phyloP scores from a whole-genome alignment of 345 rosid genomes.

The Eucalyptus marginata region DNA sequence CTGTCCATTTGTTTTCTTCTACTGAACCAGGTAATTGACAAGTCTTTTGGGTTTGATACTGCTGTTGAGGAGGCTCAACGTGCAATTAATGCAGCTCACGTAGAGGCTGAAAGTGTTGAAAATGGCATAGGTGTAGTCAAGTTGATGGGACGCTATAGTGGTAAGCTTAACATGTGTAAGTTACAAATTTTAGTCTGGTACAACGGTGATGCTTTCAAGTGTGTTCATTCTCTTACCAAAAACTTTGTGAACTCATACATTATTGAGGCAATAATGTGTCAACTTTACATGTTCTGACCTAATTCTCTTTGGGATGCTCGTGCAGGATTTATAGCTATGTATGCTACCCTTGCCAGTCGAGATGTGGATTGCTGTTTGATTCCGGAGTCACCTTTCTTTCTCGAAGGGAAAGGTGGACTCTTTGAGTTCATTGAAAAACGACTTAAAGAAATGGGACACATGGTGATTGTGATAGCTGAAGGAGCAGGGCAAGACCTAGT shows the following conservation, averaged over 20 bases:
- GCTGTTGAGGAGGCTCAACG: constrained; percentile 97
- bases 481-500: constrained; percentile 89
- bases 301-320: neutral
- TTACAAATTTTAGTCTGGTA: neutral
- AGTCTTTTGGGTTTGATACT: constrained; percentile 88
- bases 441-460: constrained; percentile 74
- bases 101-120: constrained; percentile 72
- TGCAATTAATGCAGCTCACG: constrained; percentile 92
- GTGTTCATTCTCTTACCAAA: neutral
- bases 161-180: constrained; percentile 19
- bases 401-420: constrained; percentile 84
- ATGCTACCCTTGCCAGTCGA: constrained; percentile 85
- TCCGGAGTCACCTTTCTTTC: constrained; percentile 90
- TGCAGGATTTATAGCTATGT: constrained; percentile 62
- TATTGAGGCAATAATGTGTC: neutral
- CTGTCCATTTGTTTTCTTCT: neutral
- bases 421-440: constrained; percentile 45
- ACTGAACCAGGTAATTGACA: constrained; percentile 52
- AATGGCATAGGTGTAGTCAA: constrained; percentile 83
- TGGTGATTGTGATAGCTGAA: constrained; percentile 84
- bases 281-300: neutral
- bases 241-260: neutral
- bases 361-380: constrained; percentile 94
- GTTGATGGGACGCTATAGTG: constrained; percentile 87
- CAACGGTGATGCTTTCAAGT: neutral